These are phyloP conservation scores for Collybia sordida DNA, from an alignment of 768 basidiomycete genomes.

Conservation along the genomic window DNA sequence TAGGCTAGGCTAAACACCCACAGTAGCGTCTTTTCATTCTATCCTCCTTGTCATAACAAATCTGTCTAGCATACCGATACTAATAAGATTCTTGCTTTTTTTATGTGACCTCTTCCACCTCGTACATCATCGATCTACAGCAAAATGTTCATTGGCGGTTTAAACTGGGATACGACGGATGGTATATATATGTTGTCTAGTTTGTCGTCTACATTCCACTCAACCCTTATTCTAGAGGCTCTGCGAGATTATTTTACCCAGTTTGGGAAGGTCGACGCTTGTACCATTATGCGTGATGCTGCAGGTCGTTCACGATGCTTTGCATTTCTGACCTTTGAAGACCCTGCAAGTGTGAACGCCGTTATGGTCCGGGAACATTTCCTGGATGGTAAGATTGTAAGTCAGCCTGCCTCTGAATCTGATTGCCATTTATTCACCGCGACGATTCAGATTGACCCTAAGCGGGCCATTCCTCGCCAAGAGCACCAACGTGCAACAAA, in stretches of 20 bases:
- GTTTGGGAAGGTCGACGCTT: conserved; percentile 96
- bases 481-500: conserved; percentile 94
- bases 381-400: conserved; percentile 95
- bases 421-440: not conserved
- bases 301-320: conserved; percentile 95
- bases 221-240: conserved; percentile 52
- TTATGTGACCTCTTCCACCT: conserved; percentile 33
- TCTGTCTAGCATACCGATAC: conserved; percentile 75
- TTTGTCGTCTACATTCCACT: conserved; percentile 39
- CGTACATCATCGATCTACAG: conserved; percentile 40
- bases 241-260: conserved; percentile 89
- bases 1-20: conserved; percentile 77
- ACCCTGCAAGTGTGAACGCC: conserved; percentile 88
- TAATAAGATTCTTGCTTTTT: conserved; percentile 72
- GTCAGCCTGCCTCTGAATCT: conserved; percentile 29
- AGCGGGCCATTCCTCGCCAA: conserved; percentile 95
- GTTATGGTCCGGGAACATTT: conserved; percentile 96
- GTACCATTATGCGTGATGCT: conserved; percentile 98
- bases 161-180: conserved; percentile 99
- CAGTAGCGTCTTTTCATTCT: conserved; percentile 72
- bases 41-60: conserved; percentile 56
- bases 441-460: conserved; percentile 88
- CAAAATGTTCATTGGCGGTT: conserved; percentile 99
- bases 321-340: conserved; percentile 95
- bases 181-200: conserved; percentile 61